Percentiles rank a stretch among this genome's conserved stretches.
Conservation (phyloP, 345 rosid species). For the Syzygium jambos region DNA sequence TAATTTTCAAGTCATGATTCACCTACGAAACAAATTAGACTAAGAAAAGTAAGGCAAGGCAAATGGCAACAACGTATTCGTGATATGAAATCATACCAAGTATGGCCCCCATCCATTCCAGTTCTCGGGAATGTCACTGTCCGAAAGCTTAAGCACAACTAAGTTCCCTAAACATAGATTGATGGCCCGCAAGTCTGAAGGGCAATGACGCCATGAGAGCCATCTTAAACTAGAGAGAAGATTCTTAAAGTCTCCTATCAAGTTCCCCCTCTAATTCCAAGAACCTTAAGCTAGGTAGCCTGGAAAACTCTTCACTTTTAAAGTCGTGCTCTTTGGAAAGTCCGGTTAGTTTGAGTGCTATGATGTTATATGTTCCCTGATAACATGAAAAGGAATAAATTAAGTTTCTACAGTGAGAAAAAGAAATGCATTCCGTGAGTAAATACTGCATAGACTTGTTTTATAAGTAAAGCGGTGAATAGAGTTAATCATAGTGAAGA, state of each 20-base stretch:
- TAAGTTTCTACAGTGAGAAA: background rate
- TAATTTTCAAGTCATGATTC: background rate
- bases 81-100: background rate
- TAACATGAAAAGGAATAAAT: fast-evolving
- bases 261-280: background rate
- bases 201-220: background rate
- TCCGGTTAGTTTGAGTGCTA: background rate
- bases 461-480: too few relatives aligned
- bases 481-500: too few relatives aligned
- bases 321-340: background rate
- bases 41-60: background rate
- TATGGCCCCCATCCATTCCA: background rate
- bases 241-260: background rate
- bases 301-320: background rate
- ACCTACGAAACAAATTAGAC: background rate
- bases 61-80: background rate
- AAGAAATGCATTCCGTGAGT: fast-evolving
- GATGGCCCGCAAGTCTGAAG: background rate
- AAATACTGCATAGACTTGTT: background rate
- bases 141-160: background rate
- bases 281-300: background rate
- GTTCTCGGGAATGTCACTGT: background rate
- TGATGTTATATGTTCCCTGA: background rate
- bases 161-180: background rate
- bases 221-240: background rate